Base-by-base conservation (phyloP, 1,284 basidiomycete genomes). In the Moesziomyces sp. region DNA sequence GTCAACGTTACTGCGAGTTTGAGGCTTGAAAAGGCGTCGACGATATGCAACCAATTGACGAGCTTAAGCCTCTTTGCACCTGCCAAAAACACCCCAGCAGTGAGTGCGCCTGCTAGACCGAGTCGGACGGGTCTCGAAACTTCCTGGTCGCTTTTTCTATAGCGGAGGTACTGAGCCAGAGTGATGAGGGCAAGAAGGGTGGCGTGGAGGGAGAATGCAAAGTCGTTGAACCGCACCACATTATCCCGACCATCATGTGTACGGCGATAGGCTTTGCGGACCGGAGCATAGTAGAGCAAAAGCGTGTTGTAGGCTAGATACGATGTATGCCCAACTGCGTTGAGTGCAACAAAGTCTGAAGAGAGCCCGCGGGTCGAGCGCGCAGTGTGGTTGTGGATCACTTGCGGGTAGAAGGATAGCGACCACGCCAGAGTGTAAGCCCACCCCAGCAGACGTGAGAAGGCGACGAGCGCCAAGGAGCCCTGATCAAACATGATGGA, bases 1-100 rank as follows among this genome's bases (percentile, higher is more conserved):
- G 80, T 72, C 33, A 85, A 60, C 5, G 84, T 82, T 24, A 85
- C 80, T 30, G 73, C 75, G 7, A 86, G 76, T 71, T 86, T 86
- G 71, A 86, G 65, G 16, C 70, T 82, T 1, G 78, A 79, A 10
- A 84, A 66, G 30, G 78, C 58, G 50, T 81, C 26, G 10, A 78
- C 72, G 19, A 77, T 56, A 47, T 73, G 60, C 2, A 81, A 16
- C 71, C 74, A 77, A 0, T 26, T 4, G 10, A 63, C 50, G 19
- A 65, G 24, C 5, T 54, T 55, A 2, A 68, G 5, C 0, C 48
- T 5, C 4, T 46, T 51, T 6, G 65, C 65, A 19, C 70, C 70
- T 0, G 43, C 46, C 9, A 52, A 30, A 23, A 68, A 62, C 13
- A 68, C 60, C 1, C 13, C 19, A 0, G 30, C 46, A 7, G 71